Conservation (phyloP, 2,329 filamentous ascomycete species). For the Penicillium sp. region DNA sequence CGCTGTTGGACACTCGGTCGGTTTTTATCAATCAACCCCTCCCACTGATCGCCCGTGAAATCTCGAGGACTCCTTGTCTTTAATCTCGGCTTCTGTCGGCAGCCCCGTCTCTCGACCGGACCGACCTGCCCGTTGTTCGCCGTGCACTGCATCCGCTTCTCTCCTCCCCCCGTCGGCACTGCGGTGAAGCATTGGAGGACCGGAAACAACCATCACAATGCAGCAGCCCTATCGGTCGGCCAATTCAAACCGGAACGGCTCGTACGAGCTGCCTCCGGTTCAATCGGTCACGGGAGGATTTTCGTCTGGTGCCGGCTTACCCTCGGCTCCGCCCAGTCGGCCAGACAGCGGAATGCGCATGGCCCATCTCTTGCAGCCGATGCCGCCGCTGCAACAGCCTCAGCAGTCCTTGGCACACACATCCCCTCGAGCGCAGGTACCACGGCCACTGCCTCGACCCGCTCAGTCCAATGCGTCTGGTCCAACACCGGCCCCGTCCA, state of each 20-base stretch:
- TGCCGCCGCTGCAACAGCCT: constrained; percentile 10
- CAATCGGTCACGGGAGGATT: constrained; percentile 31
- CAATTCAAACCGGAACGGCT: constrained; percentile 20
- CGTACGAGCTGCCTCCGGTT: constrained; percentile 32
- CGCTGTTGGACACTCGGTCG: too few relatives aligned
- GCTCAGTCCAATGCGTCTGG: constrained; percentile 1
- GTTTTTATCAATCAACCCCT: too few relatives aligned
- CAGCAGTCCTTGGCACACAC: constrained; percentile 8
- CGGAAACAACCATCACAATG: constrained; percentile 19
- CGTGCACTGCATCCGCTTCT: too few relatives aligned
- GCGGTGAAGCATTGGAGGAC: not conserved
- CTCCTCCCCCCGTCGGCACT: not conserved
- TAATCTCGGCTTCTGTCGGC: too few relatives aligned
- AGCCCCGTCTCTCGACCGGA: too few relatives aligned
- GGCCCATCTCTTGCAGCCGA: constrained; percentile 37
- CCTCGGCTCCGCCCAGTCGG: constrained; percentile 36
- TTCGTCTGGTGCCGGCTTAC: constrained; percentile 24
- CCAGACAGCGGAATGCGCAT: constrained; percentile 37
- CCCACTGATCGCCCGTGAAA: too few relatives aligned
- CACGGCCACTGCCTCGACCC: constrained; percentile 18
- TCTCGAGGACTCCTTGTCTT: too few relatives aligned
- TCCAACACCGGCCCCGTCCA: constrained; percentile 11
- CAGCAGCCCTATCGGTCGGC: constrained; percentile 30
- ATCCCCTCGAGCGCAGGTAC: constrained; percentile 1
- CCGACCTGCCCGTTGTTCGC: too few relatives aligned